Percentiles rank a stretch among this genome's conserved stretches.
Evolutionary conservation across 129 eudicot species (phyloP).

Genomic region (carrot (Daucus carota)): DH1_v3.0 NC_030384.2:31570001-31570500

Average conservation of each 20-base stretch:
- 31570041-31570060: constrained; percentile 2
- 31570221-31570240: constrained; percentile 24
- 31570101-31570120: constrained; percentile 16
- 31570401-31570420: neutral
- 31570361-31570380: neutral
- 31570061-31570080: constrained; percentile 2
- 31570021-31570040: constrained; percentile 4
- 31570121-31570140: constrained; percentile 19
- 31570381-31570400: neutral
- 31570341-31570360: neutral
- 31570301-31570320: constrained; percentile 32
- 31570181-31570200: constrained; percentile 22
- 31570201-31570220: constrained; percentile 26
- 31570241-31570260: constrained; percentile 29
- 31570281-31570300: constrained; percentile 48
- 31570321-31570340: neutral
- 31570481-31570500: too few species aligned
- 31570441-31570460: neutral
- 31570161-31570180: constrained; percentile 29
- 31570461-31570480: too few species aligned
- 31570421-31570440: too few species aligned
- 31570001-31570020: constrained; percentile 1
- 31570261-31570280: constrained; percentile 36
- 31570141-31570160: constrained; percentile 16
- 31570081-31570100: constrained; percentile 14